Base-by-base conservation (phyloP, 805 yeast genomes). In the Candida morakotiae region DNA sequence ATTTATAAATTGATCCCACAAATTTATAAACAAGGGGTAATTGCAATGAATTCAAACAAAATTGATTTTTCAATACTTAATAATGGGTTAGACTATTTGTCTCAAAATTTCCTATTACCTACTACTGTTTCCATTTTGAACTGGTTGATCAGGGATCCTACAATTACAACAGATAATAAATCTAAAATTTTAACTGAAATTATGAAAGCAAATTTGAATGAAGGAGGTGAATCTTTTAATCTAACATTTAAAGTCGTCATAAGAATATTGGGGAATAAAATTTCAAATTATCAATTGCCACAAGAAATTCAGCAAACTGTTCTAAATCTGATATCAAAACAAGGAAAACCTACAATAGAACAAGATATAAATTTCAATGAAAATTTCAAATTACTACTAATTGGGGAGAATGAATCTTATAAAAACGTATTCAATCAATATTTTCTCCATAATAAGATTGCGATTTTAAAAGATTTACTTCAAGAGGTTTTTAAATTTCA, bases 11-110 rank as follows among this genome's bases (percentile, higher is more conserved):
- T 89, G 23, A 73, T 88, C 14, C 93, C 96, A 2, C 67, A 75
- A 3, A 76, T 91, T 19, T 77, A 87, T 49, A 79, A 79, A 43
- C 89, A 87, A 52, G 81, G 87, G 0, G 66, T 86, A 9, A 54
- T 70, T 11, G 85, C 94, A 1, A 67, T 77, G 34, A 71, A 73
- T 16, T 58, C 70, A 17, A 77, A 75, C 1, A 59, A 76, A 10
- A 67, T 86, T 3, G 82, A 79, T 45, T 55, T 71, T 8, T 81
- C 79, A 3, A 72, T 78, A 4, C 64, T 87, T 28, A 71, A 70
- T 33, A 85, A 84, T 39, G 97, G 96, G 0, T 65, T 91, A 24
- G 97, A 89, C 51, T 87, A 89, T 51, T 83, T 91, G 47, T 67
- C 84, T 31, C 96, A 89, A 50, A 83, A 87, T 2, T 84, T 86